phyloP scores from a whole-genome alignment of 331 rosid species.

The Stylosanthes scabra region DNA sequence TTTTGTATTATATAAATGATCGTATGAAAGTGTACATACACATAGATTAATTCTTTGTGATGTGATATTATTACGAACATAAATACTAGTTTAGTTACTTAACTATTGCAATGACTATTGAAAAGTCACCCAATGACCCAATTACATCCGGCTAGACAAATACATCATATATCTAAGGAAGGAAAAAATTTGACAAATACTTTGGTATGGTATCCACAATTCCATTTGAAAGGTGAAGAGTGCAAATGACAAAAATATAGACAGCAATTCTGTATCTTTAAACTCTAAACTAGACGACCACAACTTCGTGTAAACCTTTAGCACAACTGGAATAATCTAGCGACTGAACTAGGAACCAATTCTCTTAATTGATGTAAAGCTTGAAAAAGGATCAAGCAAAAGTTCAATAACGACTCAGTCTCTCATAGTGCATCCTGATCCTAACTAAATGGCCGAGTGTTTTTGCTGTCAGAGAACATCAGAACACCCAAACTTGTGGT shows the following conservation, averaged over 20 bases:
- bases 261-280: neutral
- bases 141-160: no score
- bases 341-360: constrained; percentile 35
- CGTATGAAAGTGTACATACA: no score
- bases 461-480: constrained; percentile 34
- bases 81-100: no score
- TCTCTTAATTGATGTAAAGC: constrained; percentile 22
- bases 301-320: constrained; percentile 21
- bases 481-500: constrained; percentile 36
- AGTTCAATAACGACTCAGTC: constrained; percentile 1
- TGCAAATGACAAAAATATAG: neutral
- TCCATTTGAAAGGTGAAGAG: neutral
- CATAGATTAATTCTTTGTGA: no score
- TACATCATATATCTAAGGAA: no score
- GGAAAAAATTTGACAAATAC: no score
- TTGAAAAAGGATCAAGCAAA: constrained; percentile 10
- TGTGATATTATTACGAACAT: no score
- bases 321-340: constrained; percentile 35
- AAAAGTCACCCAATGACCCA: no score
- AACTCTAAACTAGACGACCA: constrained; percentile 4
- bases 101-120: no score
- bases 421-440: constrained; percentile 23
- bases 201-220: neutral
- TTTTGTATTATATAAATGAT: no score
- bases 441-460: constrained; percentile 23